Evolutionary conservation across 176 grass and related monocot genomes (phyloP).

Genomic region (Alloteropsis semialata): DNA sequence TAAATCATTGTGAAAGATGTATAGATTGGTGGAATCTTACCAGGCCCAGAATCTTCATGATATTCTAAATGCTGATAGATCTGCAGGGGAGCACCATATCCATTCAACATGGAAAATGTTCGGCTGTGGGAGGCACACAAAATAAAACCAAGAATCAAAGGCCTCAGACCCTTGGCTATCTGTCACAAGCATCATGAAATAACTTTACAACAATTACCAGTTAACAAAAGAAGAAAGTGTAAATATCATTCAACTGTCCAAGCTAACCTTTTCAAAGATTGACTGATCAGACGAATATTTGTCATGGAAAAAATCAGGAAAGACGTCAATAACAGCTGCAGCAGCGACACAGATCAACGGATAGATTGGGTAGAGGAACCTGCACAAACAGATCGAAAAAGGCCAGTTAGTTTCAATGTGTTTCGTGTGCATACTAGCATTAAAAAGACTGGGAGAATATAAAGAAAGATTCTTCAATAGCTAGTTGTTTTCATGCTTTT

Average conservation of each 20-base stretch:
- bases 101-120: constrained; percentile 98
- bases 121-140: constrained; percentile 95
- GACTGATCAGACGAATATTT: constrained; percentile 77
- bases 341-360: constrained; percentile 93
- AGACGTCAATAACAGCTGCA: constrained; percentile 75
- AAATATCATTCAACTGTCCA: background rate
- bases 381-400: constrained; percentile 41
- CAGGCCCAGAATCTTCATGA: constrained; percentile 84
- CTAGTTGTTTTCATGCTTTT: background rate
- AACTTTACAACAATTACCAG: constrained; percentile 1
- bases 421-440: background rate
- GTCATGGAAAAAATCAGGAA: constrained; percentile 87
- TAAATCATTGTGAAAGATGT: background rate
- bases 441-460: background rate
- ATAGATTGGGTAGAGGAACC: constrained; percentile 99
- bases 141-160: constrained; percentile 82
- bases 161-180: constrained; percentile 87
- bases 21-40: constrained; percentile 41
- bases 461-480: background rate
- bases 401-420: background rate
- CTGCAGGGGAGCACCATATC: constrained; percentile 86
- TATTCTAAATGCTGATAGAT: constrained; percentile 87
- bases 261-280: constrained; percentile 61
- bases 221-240: background rate
- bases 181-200: constrained; percentile 46